Evolutionary conservation across 257 asterid species (phyloP), one percentile per base, ranked within the genome.

Genomic region (Nicotiana tabacum): DNA sequence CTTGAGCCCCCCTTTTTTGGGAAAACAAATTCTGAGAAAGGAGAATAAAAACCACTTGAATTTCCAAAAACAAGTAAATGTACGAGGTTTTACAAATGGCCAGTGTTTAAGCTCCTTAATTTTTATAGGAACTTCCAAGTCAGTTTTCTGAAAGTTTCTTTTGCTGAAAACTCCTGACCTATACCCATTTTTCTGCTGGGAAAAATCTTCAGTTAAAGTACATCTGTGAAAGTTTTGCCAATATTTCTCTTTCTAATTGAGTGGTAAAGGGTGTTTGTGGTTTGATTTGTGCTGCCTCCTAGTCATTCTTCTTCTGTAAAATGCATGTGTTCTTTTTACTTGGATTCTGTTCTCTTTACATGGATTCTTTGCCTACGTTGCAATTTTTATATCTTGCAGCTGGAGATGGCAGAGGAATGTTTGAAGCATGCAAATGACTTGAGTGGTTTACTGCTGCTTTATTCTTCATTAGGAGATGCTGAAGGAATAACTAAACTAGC

Each of bases 341-440:
- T 46, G 58, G 55, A 18, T 83, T 72, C 48, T 64, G 48, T 43
- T 43, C 48, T 43, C 68, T 43, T 81, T 53, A 46, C 82, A 30
- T 37, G 67, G 37, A 18, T 83, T 69, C 57, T 66, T 85, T 24
- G 77, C 35, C 35, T 77, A 65, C 53, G 69, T 48, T 43, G 11
- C 51, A 4, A 56, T 61, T 37, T 12, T 35, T 76, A 35, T 46
- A n/a, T 53, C 65, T 88, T 89, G 82, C 97, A 95, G 99, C 88
- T 94, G 84, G 98, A 88, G 87, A 85, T 92, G 97, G 94, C 97
- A 10, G 99, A 95, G 89, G 92, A 94, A 70, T 95, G 97, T 83
- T 87, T 95, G 91, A 94, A 92, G 91, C 93, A 94, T 83, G 99
- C 99, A 64, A 92, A 87, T 86, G 99, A 95, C 92, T 88, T 94